Base-by-base conservation (phyloP, 139 green algal genomes). In the Closterium sp. region DNA sequence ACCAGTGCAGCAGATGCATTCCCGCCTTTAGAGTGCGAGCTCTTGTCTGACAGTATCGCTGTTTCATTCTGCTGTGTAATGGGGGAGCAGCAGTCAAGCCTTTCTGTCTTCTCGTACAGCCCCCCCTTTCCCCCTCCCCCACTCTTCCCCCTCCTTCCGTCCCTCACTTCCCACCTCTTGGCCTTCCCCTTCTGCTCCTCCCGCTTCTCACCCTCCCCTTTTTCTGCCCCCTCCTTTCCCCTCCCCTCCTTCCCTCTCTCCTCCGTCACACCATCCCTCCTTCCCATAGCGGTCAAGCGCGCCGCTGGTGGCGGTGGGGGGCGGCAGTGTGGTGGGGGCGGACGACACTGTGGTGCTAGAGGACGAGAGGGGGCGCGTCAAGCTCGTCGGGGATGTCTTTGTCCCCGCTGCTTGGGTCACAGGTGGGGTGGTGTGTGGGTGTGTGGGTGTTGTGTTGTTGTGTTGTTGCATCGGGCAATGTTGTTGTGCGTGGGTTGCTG, bases 281-380 rank as follows among this genome's bases (percentile, higher is more conserved):
- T 8, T 8, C 87, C 4, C 38, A n/a, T 66, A 93, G 92, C 89
- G 90, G 12, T 91, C 88, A 9, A 89, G 30, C 32, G 36, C 32
- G 55, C 86, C 91, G 21, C 84, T 86, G 64, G 91, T 89, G 32
- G 28, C 31, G 9, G 33, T 76, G 33, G 25, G 84, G 81, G 43
- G 43, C 43, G 43, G 43, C 43, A 69, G 43, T 32, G 97, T 98
- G 89, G 96, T 96, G 87, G 84, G 36, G 10, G 92, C 97, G 0
- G 95, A 97, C 31, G 98, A 99, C 95, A 91, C 30, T 19, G 64
- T 98, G 16, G 93, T 98, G 1, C 89, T 99, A 84, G 98, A 99
- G 93, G 98, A 99, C 87, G 98, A 99, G 89, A 95, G 96, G 2
- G 98, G 97, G 0, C 95, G 98, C 35, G 96, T 99, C 91, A 88